phyloP scores from a whole-genome alignment of 805 yeast species.

The Schwanniomyces occidentalis region DNA sequence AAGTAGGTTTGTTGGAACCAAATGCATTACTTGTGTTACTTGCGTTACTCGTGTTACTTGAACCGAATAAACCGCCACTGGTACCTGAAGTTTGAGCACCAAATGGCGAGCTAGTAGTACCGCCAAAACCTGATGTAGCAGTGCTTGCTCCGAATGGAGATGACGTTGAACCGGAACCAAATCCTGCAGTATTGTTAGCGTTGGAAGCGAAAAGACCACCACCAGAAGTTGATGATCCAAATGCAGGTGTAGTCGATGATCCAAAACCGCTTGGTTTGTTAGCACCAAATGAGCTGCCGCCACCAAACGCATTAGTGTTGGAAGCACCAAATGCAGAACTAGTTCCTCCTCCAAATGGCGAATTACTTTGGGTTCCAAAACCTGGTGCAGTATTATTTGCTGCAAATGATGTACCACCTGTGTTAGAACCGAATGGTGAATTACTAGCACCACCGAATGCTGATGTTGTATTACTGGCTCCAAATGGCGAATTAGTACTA shows the following conservation, averaged over 20 bases:
- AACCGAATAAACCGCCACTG: slow-evolving; percentile 19
- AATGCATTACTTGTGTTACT: too few relatives aligned
- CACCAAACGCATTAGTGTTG: slow-evolving; percentile 25
- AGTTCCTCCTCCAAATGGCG: slow-evolving; percentile 33
- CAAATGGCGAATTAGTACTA: slow-evolving; percentile 18
- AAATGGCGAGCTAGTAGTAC: slow-evolving; percentile 25
- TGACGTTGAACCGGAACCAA: slow-evolving; percentile 16
- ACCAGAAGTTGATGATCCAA: slow-evolving; percentile 33
- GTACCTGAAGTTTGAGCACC: slow-evolving; percentile 29
- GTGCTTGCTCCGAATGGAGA: slow-evolving; percentile 14
- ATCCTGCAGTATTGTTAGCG: slow-evolving; percentile 19
- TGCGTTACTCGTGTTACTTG: slow-evolving; percentile 7
- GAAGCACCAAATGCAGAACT: slow-evolving; percentile 20
- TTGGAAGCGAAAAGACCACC: slow-evolving; percentile 29
- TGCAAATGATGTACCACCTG: slow-evolving; percentile 33
- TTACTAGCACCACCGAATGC: slow-evolving; percentile 20
- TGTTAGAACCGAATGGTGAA: slow-evolving; percentile 38
- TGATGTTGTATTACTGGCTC: slow-evolving; percentile 19
- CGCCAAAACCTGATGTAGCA: slow-evolving; percentile 34
- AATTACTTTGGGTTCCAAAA: slow-evolving; percentile 10
- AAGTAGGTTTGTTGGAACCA: slow-evolving; percentile 23
- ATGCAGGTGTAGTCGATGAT: slow-evolving; percentile 23
- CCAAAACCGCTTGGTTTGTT: slow-evolving; percentile 41
- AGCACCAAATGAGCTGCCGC: slow-evolving; percentile 28
- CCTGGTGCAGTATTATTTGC: slow-evolving; percentile 21